These are phyloP conservation scores for Exsudoporus frostii DNA, from an alignment of 768 basidiomycete genomes.

Conservation along the genomic window DNA sequence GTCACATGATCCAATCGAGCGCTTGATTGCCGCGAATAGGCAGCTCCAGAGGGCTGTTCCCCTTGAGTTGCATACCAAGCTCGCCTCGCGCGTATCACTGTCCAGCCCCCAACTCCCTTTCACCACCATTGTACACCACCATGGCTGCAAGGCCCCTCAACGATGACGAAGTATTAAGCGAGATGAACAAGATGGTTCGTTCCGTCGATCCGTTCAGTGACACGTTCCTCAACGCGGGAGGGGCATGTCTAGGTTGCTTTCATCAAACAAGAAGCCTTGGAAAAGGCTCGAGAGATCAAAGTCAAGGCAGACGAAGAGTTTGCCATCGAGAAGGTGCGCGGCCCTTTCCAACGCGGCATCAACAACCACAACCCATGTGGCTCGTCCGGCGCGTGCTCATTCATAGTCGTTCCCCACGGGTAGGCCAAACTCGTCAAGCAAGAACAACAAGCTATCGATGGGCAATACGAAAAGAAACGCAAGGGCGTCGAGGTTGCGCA, in stretches of 20 bases:
- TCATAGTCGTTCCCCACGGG: background rate
- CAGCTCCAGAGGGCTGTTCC: background rate
- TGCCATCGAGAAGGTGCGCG: conserved; percentile 88
- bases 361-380: background rate
- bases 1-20: background rate
- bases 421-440: conserved; percentile 97
- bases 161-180: conserved; percentile 91
- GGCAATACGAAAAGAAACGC: conserved; percentile 91
- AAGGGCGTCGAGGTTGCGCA: conserved; percentile 92
- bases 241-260: conserved; percentile 71
- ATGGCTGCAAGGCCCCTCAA: conserved; percentile 81
- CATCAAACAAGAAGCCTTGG: conserved; percentile 97
- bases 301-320: conserved; percentile 99
- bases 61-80: background rate
- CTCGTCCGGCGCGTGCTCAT: background rate
- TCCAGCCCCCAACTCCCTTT: background rate
- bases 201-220: conserved; percentile 3
- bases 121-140: conserved; percentile 11
- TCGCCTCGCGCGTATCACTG: background rate
- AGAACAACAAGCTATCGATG: conserved; percentile 92
- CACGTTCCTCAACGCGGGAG: background rate
- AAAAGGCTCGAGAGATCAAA: conserved; percentile 95
- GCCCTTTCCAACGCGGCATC: background rate
- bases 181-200: conserved; percentile 99
- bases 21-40: background rate